Conservation (phyloP, 75 land plant species). For the Selaginella moellendorffii region DNA sequence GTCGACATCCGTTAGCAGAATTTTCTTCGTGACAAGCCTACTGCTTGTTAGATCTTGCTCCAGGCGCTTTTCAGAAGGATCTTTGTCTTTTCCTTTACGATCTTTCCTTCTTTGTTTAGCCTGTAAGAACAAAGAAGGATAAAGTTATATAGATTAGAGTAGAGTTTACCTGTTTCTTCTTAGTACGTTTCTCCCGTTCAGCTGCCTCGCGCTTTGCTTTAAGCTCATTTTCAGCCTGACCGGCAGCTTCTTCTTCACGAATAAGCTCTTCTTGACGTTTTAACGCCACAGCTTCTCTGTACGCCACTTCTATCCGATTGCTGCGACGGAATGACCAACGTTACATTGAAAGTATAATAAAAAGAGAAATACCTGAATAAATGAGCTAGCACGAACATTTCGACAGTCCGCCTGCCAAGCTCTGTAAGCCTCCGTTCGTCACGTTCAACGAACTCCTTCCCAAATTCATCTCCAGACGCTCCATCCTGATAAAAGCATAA, state of each 20-base stretch:
- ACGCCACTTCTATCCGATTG: constrained; percentile 87
- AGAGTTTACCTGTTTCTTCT: constrained; percentile 71
- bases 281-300: constrained; percentile 88
- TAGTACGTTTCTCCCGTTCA: constrained; percentile 76
- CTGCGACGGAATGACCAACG: constrained; percentile 22
- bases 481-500: constrained; percentile 47
- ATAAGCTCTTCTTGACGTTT: constrained; percentile 97
- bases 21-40: constrained; percentile 12
- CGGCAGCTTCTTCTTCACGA: constrained; percentile 94
- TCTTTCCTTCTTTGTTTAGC: constrained; percentile 69
- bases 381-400: constrained; percentile 84
- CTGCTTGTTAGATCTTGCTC: too few species aligned
- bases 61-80: constrained; percentile 39
- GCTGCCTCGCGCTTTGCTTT: constrained; percentile 61
- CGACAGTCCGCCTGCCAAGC: constrained; percentile 87
- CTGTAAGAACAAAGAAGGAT: constrained; percentile 20
- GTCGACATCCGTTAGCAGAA: constrained; percentile 11
- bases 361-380: constrained; percentile 46
- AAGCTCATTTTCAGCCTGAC: constrained; percentile 66
- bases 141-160: background rate
- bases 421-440: constrained; percentile 96
- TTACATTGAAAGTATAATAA: background rate
- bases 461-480: constrained; percentile 73
- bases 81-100: constrained; percentile 77
- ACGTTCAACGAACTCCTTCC: constrained; percentile 77